Percentiles rank a stretch among this genome's conserved stretches.
Evolutionary conservation across 2,329 filamentous ascomycete genomes (phyloP).

Genomic region (Colletotrichum costaricense): DNA sequence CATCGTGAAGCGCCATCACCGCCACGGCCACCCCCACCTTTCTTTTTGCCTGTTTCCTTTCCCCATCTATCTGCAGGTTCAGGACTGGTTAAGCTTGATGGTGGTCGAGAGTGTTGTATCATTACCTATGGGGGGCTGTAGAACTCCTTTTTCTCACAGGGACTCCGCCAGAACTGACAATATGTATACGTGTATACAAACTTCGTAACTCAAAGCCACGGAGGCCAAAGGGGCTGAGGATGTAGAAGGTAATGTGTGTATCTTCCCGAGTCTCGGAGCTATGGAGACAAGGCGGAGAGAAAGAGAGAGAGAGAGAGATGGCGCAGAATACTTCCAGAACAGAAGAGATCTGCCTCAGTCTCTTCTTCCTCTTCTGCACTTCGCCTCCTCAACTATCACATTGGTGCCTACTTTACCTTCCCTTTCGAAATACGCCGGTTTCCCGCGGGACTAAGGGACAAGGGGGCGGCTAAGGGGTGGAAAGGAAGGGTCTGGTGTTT

Average conservation of each 20-base stretch:
- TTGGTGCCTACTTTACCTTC: neutral
- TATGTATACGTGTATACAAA: neutral
- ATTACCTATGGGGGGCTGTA: neutral
- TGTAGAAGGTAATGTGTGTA: neutral
- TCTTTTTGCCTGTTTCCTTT: neutral
- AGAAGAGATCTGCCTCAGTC: neutral
- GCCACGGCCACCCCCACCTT: neutral
- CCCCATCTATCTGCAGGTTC: neutral
- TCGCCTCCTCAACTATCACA: neutral
- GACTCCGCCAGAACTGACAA: neutral
- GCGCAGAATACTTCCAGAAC: neutral
- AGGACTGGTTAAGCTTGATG: neutral
- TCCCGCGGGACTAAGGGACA: neutral
- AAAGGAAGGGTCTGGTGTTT: too few relatives aligned
- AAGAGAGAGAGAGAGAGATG: too few relatives aligned
- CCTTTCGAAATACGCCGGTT: neutral
- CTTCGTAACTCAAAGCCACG: neutral
- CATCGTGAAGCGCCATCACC: neutral
- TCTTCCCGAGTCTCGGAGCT: too few relatives aligned
- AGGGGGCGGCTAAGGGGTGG: too few relatives aligned
- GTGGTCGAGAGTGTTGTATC: neutral
- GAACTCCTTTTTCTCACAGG: neutral
- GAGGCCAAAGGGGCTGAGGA: neutral
- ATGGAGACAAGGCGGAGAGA: too few relatives aligned
- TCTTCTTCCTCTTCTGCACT: neutral